These are phyloP conservation scores for Coemansia umbellata DNA, from an alignment of 192 early-diverging fungal species.

Conservation along the genomic window DNA sequence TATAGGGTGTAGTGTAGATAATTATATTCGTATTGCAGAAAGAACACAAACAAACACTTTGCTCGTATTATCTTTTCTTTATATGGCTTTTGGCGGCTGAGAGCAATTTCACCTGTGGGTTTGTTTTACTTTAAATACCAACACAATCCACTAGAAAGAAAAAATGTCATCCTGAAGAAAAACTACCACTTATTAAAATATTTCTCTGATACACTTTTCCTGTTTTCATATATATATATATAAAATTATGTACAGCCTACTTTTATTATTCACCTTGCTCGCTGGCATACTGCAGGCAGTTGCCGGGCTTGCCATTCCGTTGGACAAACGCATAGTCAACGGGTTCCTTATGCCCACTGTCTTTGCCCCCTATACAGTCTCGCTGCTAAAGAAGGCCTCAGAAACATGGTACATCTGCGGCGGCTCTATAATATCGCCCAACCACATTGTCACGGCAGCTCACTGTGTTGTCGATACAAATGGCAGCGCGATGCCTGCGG, in stretches of 20 bases:
- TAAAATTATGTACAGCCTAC: not conserved
- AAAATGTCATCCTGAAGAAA: no score
- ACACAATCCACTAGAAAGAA: no score
- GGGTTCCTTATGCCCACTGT: constrained; percentile 23
- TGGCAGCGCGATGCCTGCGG: not conserved
- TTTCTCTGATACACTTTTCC: not conserved
- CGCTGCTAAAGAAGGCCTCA: not conserved
- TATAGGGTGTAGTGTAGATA: no score
- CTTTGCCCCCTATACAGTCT: constrained; percentile 18
- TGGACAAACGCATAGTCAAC: constrained; percentile 23
- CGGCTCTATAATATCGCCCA: constrained; percentile 27
- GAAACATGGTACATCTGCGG: constrained; percentile 20
- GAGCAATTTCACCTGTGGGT: no score
- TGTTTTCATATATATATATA: not conserved
- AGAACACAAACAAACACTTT: no score
- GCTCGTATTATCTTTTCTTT: no score
- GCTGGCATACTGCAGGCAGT: not conserved
- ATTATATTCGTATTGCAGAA: no score
- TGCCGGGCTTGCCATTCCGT: constrained; percentile 3
- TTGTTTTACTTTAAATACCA: no score
- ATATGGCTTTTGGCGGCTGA: no score
- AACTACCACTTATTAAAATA: no score
- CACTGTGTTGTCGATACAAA: constrained; percentile 30
- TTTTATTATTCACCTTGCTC: not conserved
- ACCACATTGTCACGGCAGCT: constrained; percentile 30